Conservation (phyloP, 768 basidiomycete species). For the Daedalea quercina region DNA sequence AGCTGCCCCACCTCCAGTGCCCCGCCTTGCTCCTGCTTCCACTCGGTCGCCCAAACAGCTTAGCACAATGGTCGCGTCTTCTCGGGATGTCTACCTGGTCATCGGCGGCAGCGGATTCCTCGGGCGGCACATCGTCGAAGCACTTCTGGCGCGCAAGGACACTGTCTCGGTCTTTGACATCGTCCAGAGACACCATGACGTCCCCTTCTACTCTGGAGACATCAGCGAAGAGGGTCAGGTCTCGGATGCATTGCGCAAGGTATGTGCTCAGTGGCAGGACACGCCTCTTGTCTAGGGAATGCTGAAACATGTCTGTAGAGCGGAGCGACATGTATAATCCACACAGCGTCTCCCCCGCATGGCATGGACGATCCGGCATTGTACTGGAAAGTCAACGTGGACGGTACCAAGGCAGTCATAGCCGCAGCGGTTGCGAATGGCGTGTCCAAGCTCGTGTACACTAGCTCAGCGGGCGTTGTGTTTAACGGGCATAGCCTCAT, state of each 20-base stretch:
- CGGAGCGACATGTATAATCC: slow-evolving; percentile 85
- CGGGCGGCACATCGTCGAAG: slow-evolving; percentile 86
- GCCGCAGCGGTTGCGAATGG: slow-evolving; percentile 66
- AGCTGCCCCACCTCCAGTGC: neutral
- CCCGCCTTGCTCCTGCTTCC: neutral
- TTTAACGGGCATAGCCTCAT: slow-evolving; percentile 78
- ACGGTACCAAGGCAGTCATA: slow-evolving; percentile 83
- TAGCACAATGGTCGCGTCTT: slow-evolving; percentile 7
- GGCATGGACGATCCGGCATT: slow-evolving; percentile 60
- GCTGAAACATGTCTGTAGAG: slow-evolving; percentile 37
- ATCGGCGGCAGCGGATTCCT: slow-evolving; percentile 93
- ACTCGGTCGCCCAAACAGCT: neutral
- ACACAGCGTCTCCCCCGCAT: slow-evolving; percentile 84
- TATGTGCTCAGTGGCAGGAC: slow-evolving; percentile 29
- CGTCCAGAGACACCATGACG: slow-evolving; percentile 83
- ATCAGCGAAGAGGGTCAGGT: slow-evolving; percentile 75
- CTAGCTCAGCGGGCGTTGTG: slow-evolving; percentile 86
- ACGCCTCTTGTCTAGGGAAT: neutral
- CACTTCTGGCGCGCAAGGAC: slow-evolving; percentile 72
- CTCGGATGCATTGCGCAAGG: slow-evolving; percentile 66
- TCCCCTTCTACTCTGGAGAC: slow-evolving; percentile 85
- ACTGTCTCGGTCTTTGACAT: slow-evolving; percentile 85
- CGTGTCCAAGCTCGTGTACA: slow-evolving; percentile 88
- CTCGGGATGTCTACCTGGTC: slow-evolving; percentile 72
- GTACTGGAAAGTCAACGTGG: slow-evolving; percentile 91